Base-by-base conservation (phyloP, 768 basidiomycete species). In the Pluteus cervinus region DNA sequence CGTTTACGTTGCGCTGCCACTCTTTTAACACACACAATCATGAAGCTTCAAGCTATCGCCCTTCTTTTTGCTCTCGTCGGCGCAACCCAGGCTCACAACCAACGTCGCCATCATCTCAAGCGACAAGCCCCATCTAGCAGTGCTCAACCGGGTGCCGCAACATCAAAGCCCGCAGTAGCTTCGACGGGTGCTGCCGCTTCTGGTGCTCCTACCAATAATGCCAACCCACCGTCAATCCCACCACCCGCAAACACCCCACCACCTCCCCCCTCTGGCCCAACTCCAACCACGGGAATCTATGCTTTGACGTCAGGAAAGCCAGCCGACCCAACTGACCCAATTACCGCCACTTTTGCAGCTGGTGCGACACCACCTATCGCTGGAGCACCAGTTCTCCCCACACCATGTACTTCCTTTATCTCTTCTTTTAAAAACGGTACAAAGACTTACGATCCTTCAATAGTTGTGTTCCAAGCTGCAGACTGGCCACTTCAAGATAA, bases 371-470 rank as follows among this genome's bases (percentile, higher is more conserved):
- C 81, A 3, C 76, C 82, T 1, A 62, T 83, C 28, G 49, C 73
- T 22, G 81, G 82, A 41, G 89, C 75, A 1, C 83, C 84, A 2
- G 42, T 60, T 2, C 61, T 91, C 7, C 89, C 89, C 0, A 63
- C 71, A 0, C 54, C 69, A n/a, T 78, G 84, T 84, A 55, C 21
- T 36, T 23, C 25, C 18, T 43, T 34, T 41, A 36, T 21, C n/a
- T 15, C 24, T 31, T 15, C n/a, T 36, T 18, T 39, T 8, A 42
- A 9, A 15, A 9, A 18, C 33, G 10, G 5, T 39, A 38, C 36
- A n/a, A 33, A 33, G 10, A 17, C 22, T 16, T 2, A 26, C 26
- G 4, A 35, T 34, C 10, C 33, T 41, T 36, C 6, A 29, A 14
- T 45, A 79, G 75, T 75, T 47, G 60, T 68, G 17, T 73, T 69